Conservation (phyloP, 768 basidiomycete species). For the Naganishia onofrii region DNA sequence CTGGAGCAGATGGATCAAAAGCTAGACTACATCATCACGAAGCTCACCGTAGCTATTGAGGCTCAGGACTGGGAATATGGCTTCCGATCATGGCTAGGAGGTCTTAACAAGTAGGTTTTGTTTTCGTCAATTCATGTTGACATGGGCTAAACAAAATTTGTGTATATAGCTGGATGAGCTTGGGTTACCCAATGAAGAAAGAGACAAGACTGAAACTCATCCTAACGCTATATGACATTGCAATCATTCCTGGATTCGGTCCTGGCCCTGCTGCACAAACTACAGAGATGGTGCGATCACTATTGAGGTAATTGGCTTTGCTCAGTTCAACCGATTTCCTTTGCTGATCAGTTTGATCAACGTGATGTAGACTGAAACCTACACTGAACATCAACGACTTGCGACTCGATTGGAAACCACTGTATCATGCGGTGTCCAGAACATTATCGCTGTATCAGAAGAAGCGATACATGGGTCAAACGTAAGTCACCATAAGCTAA, state of each 20-base stretch:
- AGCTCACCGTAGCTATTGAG: conserved; percentile 69
- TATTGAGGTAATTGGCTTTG: conserved; percentile 22
- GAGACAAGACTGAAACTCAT: conserved; percentile 70
- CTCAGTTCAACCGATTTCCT: not conserved
- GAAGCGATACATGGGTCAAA: conserved; percentile 53
- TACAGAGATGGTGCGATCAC: conserved; percentile 15
- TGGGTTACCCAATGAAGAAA: conserved; percentile 83
- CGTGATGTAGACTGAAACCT: conserved; percentile 31
- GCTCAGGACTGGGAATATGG: conserved; percentile 81
- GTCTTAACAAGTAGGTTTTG: conserved; percentile 60
- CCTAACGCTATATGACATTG: conserved; percentile 74
- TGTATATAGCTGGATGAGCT: conserved; percentile 65
- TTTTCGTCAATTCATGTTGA: not conserved
- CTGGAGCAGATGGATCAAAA: conserved; percentile 71
- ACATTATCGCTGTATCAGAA: conserved; percentile 62
- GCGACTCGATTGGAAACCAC: conserved; percentile 47
- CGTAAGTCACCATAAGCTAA: conserved; percentile 30
- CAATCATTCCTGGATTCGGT: conserved; percentile 54
- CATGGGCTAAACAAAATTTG: conserved; percentile 25
- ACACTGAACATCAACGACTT: conserved; percentile 45
- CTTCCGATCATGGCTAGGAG: conserved; percentile 73
- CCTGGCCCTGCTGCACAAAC: conserved; percentile 21
- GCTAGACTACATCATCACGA: conserved; percentile 67
- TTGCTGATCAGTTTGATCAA: not conserved
- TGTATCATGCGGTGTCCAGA: conserved; percentile 45